phyloP scores from a whole-genome alignment of 495 filamentous ascomycete species.

The Xylaria acuta region DNA sequence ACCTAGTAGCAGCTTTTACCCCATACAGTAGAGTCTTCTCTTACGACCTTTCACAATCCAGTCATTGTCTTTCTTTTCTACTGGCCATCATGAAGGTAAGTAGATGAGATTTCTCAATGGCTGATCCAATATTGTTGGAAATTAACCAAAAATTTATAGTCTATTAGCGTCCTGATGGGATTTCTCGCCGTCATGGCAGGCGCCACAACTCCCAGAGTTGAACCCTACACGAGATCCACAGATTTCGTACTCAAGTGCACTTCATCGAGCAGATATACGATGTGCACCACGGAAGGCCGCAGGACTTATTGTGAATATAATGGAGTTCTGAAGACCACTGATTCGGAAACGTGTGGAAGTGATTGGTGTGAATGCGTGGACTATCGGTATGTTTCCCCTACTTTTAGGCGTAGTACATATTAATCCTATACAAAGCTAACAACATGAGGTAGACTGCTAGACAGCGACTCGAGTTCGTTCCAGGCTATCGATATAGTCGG shows the following conservation, averaged over 20 bases:
- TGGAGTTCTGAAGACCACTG: background rate
- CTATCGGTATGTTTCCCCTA: background rate
- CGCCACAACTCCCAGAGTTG: background rate
- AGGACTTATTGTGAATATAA: background rate
- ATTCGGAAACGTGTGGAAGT: background rate
- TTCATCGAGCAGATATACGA: background rate
- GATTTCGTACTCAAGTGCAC: conserved; percentile 11
- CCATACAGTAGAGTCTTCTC: conserved; percentile 1
- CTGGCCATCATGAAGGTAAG: conserved; percentile 4
- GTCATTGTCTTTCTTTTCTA: background rate
- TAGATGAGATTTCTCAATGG: background rate
- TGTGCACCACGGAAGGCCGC: background rate
- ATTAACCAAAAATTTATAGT: background rate
- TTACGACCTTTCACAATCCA: background rate
- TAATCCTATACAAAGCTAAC: background rate
- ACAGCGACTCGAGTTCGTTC: background rate
- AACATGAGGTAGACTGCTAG: background rate
- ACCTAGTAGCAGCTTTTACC: background rate
- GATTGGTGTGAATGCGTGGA: background rate
- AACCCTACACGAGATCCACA: background rate
- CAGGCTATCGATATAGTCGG: background rate
- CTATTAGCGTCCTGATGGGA: conserved; percentile 14
- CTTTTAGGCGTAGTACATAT: background rate
- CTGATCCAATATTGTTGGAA: background rate
- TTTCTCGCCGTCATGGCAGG: conserved; percentile 5